A percentile compares a stretch with the other conserved stretches of the same genome.
Evolutionary conservation across 257 asterid species (phyloP).

Genomic region (Petrea volubilis): DNA sequence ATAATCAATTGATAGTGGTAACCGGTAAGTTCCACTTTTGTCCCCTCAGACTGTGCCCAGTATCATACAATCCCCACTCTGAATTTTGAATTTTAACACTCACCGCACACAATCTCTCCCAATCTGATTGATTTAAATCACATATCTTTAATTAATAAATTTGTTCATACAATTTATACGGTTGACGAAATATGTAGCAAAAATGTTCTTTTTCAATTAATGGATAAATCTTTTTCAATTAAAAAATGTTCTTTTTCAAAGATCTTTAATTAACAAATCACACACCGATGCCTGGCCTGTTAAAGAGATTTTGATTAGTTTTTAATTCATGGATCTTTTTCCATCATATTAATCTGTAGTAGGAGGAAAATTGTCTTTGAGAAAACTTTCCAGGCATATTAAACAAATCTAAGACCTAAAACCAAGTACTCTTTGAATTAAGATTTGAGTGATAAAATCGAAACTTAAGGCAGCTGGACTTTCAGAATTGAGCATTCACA

Average conservation of each 20-base stretch:
- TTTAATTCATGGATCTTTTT: conserved; percentile 4
- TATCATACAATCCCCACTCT: background rate
- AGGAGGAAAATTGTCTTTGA: background rate
- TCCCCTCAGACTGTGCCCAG: conserved; percentile 8
- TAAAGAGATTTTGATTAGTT: conserved; percentile 10
- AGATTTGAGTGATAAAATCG: background rate
- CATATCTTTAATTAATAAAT: background rate
- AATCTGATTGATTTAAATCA: background rate
- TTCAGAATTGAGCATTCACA: conserved; percentile 5
- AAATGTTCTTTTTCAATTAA: background rate
- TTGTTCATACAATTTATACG: background rate
- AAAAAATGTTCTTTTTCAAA: no score
- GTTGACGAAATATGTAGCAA: conserved; percentile 17
- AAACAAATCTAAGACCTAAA: background rate
- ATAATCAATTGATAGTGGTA: background rate
- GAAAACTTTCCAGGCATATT: conserved; percentile 13
- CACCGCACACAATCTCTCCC: background rate
- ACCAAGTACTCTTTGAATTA: background rate
- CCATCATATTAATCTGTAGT: conserved; percentile 14
- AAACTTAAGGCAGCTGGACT: background rate
- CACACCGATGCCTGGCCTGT: background rate
- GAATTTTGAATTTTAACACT: background rate
- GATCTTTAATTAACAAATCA: no score
- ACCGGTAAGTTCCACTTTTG: conserved; percentile 11
- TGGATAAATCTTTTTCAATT: no score